Conservation (phyloP, 371 early-diverging fungal genomes). For the Entomophthora muscae region DNA sequence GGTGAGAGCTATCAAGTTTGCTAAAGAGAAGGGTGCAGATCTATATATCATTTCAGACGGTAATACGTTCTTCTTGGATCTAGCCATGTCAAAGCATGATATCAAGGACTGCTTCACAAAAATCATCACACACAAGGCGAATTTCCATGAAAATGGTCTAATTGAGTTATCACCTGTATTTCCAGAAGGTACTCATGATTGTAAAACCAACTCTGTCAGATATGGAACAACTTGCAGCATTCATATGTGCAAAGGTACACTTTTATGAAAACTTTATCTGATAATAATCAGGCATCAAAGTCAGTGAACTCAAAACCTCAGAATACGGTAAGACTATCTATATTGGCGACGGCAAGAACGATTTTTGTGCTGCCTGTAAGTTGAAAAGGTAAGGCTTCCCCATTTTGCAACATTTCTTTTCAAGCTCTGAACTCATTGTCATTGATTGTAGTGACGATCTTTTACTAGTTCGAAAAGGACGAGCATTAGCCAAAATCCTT, state of each 20-base stretch:
- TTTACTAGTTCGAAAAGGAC: not conserved
- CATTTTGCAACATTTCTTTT: not conserved
- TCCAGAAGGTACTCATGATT: not conserved
- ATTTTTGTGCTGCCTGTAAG: not conserved
- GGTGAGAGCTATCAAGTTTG: not conserved
- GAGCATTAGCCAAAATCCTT: not conserved
- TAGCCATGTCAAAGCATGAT: not conserved
- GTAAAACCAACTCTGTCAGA: not conserved
- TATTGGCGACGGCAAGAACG: not conserved
- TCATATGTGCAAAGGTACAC: not conserved
- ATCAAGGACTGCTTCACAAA: not conserved
- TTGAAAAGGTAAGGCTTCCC: not conserved
- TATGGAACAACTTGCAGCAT: not conserved
- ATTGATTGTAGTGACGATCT: not conserved
- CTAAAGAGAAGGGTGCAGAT: not conserved
- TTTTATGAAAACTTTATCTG: not conserved
- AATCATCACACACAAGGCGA: not conserved
- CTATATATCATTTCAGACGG: slow-evolving; percentile 2
- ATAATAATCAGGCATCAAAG: not conserved
- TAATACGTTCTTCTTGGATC: not conserved
- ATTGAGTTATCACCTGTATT: not conserved
- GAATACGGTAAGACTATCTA: not conserved
- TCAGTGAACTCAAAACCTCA: not conserved
- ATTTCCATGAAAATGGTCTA: not conserved
- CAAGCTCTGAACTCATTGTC: not conserved